Conservation (phyloP, 345 rosid species). For the Hypericum androsaemum region DNA sequence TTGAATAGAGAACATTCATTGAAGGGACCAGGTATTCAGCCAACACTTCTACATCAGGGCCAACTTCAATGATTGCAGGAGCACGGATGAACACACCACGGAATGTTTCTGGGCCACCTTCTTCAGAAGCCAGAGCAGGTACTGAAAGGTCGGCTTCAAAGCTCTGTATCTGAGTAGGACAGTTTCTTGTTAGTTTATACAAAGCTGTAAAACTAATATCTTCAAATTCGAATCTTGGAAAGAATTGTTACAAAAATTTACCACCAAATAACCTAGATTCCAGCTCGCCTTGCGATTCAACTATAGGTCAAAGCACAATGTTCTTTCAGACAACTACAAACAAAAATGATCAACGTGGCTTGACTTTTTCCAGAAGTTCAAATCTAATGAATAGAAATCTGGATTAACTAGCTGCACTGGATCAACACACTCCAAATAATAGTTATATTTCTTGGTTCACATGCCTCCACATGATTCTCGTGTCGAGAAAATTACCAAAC, state of each 20-base stretch:
- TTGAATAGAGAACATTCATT: constrained; percentile 56
- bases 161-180: constrained; percentile 65
- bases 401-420: too few relatives aligned
- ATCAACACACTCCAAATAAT: not conserved
- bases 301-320: too few relatives aligned
- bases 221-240: not conserved
- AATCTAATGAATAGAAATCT: too few relatives aligned
- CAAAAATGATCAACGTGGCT: too few relatives aligned
- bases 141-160: constrained; percentile 80
- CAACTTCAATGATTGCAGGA: constrained; percentile 79
- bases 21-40: constrained; percentile 63
- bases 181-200: not conserved
- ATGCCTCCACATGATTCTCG: too few relatives aligned
- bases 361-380: too few relatives aligned
- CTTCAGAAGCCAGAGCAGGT: constrained; percentile 58
- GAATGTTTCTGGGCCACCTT: constrained; percentile 81
- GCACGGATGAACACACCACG: constrained; percentile 94
- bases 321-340: too few relatives aligned
- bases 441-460: too few relatives aligned
- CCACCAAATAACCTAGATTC: too few relatives aligned
- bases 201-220: not conserved
- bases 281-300: too few relatives aligned
- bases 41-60: constrained; percentile 77
- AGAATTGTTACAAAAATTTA: not conserved
- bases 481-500: too few relatives aligned